Evolutionary conservation across 2,329 filamentous ascomycete species (phyloP), one percentile per base, ranked within the genome.

Genomic region (Blastomyces gilchristii): DNA sequence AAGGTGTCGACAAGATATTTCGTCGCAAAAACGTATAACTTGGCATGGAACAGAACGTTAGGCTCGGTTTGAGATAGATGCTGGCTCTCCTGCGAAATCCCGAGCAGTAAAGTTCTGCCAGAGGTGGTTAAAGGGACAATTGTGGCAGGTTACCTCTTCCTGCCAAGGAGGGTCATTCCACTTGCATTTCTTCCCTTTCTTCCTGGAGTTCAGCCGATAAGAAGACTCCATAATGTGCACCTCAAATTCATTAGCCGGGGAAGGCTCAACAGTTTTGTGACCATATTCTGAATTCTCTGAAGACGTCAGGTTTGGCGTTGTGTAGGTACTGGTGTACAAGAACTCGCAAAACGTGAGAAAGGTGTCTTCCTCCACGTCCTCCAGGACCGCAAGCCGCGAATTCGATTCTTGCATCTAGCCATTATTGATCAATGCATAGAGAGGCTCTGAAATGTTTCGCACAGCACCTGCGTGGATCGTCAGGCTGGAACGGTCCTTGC

Each of bases 291-390:
- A 37, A 37, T 8, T 39, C n/a, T 28, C 34, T 56, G 12, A n/a
- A 6, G 34, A 4, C 39, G 1, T n/a, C 14, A 6, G 56, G 62
- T 12, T 45, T 68, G 39, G 67, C 66, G 37, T 65, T 67, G 63
- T 75, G 75, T 56, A 72, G 65, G n/a, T 37, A 37, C 73, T 71
- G 1, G 71, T 75, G 61, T 77, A 77, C 3, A 71, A 70, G 63
- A 69, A 76, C 60, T 77, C 68, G 56, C 67, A 69, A 63, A 77
- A 75, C 3, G 66, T 68, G 25, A 69, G 58, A 61, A 77, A 76
- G 0, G 73, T 76, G 6, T 69, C 67, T 14, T 72, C 72, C 47
- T 75, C 71, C 37, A 72, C 65, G 31, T 74, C 70, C n/a, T 72
- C 69, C 63, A 72, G 67, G 49, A 69, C 64, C n/a, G 67, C 71